Conservation (phyloP, 2,329 filamentous ascomycete genomes). For the Aspergillus bombycis region DNA sequence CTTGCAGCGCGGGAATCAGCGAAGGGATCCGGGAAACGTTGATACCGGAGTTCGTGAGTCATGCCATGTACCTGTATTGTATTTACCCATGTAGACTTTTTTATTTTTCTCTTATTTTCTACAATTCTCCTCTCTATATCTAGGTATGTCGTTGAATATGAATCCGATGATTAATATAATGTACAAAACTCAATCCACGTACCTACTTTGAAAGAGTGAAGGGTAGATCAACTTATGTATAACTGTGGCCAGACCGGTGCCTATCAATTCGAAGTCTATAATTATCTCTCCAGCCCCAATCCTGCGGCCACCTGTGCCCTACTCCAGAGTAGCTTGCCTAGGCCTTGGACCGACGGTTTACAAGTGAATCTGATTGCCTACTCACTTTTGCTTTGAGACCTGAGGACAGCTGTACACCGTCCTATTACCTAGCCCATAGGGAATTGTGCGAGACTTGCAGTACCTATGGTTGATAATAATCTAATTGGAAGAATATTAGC, state of each 20-base stretch:
- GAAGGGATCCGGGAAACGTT: conserved; percentile 32
- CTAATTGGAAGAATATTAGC: background rate
- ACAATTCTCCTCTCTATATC: conserved; percentile 26
- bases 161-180: conserved; percentile 19
- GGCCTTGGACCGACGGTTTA: background rate
- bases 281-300: background rate
- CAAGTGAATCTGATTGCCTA: background rate
- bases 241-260: background rate
- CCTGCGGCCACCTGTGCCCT: background rate
- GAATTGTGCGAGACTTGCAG: background rate
- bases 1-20: conserved; percentile 41
- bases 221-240: background rate
- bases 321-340: background rate
- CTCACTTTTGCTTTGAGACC: background rate
- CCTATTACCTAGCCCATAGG: background rate
- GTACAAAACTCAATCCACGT: background rate
- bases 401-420: background rate
- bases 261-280: background rate
- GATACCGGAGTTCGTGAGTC: conserved; percentile 39
- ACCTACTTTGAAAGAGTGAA: too few species aligned
- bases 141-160: conserved; percentile 23
- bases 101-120: conserved; percentile 24
- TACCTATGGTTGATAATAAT: background rate
- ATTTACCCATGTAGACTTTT: conserved; percentile 34
- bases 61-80: conserved; percentile 40